A percentile compares a stretch with the other conserved stretches of the same genome.
Conservation (phyloP, 208 protist species). For the Leishmania gerbilli region DNA sequence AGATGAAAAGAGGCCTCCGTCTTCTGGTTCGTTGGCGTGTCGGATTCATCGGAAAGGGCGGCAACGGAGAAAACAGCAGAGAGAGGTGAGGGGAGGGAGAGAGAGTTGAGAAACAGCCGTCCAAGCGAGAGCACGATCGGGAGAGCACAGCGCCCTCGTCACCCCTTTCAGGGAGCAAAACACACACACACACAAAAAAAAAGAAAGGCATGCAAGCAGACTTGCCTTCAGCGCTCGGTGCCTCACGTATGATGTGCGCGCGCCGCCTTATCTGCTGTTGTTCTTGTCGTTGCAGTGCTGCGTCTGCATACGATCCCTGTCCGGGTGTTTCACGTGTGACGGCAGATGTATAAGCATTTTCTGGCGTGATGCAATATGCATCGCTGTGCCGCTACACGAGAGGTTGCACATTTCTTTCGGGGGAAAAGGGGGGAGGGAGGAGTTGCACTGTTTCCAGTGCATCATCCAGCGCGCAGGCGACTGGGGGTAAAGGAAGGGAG, state of each 20-base stretch:
- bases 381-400: too few relatives aligned
- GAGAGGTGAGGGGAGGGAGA: neutral
- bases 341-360: neutral
- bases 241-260: neutral
- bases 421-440: neutral
- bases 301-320: neutral
- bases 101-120: neutral
- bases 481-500: neutral
- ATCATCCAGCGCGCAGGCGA: neutral
- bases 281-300: neutral
- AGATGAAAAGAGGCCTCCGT: neutral
- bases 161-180: neutral
- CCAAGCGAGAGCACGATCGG: neutral
- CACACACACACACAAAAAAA: neutral
- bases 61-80: neutral
- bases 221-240: neutral
- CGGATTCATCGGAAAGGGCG: too few relatives aligned
- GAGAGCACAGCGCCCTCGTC: neutral
- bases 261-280: neutral
- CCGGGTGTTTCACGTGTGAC: neutral
- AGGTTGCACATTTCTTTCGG: neutral
- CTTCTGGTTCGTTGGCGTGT: too few relatives aligned
- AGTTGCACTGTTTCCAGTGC: neutral
- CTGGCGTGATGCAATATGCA: neutral
- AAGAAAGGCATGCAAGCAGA: neutral